Conservation (phyloP, 2,329 filamentous ascomycete species). For the Aspergillus novofumigatus region DNA sequence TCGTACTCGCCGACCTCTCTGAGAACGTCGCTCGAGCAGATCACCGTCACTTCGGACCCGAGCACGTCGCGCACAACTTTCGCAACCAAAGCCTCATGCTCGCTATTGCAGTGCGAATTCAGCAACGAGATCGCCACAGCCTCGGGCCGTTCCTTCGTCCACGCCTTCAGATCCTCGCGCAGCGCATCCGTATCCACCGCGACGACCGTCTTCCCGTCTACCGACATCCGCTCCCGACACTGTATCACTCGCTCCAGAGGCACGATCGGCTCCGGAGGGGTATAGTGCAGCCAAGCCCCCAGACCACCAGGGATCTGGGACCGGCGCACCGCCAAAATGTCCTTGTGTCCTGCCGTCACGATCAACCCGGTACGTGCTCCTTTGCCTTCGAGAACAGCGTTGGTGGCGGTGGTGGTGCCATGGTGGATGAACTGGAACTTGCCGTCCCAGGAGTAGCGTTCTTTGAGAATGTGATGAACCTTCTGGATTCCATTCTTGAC, state of each 20-base stretch:
- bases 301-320: constrained; percentile 51
- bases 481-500: constrained; percentile 45
- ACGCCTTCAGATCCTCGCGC: constrained; percentile 32
- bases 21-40: constrained; percentile 45
- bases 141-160: constrained; percentile 41
- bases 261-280: constrained; percentile 46
- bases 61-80: constrained; percentile 42
- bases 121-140: constrained; percentile 46
- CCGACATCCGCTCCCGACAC: constrained; percentile 43
- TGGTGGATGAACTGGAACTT: constrained; percentile 49
- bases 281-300: constrained; percentile 48
- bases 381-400: constrained; percentile 49
- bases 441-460: constrained; percentile 40
- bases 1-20: constrained; percentile 49
- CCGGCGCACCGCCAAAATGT: constrained; percentile 44
- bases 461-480: constrained; percentile 36
- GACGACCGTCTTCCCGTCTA: constrained; percentile 39
- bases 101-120: constrained; percentile 45
- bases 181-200: constrained; percentile 40
- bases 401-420: constrained; percentile 48
- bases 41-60: constrained; percentile 40
- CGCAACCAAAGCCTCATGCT: constrained; percentile 40
- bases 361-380: constrained; percentile 46
- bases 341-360: constrained; percentile 48
- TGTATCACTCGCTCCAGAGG: constrained; percentile 47